Percentiles rank a stretch among this genome's conserved stretches.
These are phyloP conservation scores for Hypoxylon perforatum DNA, from an alignment of 495 filamentous ascomycete genomes.

Conservation along the genomic window DNA sequence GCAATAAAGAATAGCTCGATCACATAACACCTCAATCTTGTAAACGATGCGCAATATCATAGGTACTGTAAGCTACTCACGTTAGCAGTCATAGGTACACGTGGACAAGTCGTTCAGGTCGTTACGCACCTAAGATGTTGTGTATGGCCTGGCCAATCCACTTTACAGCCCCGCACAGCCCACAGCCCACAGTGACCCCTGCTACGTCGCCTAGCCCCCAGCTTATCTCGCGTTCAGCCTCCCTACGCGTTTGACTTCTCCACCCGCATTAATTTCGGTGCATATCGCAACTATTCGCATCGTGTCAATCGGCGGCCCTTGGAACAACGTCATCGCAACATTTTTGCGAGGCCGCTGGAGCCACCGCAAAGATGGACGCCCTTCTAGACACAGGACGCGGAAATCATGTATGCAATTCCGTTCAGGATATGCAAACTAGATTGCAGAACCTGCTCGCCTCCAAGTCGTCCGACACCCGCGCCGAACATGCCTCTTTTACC, in stretches of 20 bases:
- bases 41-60: too few relatives aligned
- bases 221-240: constrained; percentile 13
- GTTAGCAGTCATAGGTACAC: too few relatives aligned
- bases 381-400: constrained; percentile 46
- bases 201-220: too few relatives aligned
- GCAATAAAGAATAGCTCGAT: too few relatives aligned
- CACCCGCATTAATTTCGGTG: constrained; percentile 11
- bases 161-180: too few relatives aligned
- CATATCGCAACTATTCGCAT: constrained; percentile 10
- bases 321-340: not conserved
- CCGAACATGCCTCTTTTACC: constrained; percentile 53
- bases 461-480: constrained; percentile 52
- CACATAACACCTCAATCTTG: too few relatives aligned
- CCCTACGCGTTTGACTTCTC: constrained; percentile 26
- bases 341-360: not conserved
- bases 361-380: constrained; percentile 48
- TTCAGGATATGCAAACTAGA: constrained; percentile 53
- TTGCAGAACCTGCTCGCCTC: constrained; percentile 48
- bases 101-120: too few relatives aligned
- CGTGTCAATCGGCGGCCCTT: constrained; percentile 4
- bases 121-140: too few relatives aligned
- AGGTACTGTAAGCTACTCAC: too few relatives aligned
- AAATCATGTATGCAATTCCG: constrained; percentile 49
- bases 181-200: too few relatives aligned
- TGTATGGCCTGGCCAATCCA: too few relatives aligned